Conservation (phyloP, 805 yeast genomes). For the Starmerella vaccinii region DNA sequence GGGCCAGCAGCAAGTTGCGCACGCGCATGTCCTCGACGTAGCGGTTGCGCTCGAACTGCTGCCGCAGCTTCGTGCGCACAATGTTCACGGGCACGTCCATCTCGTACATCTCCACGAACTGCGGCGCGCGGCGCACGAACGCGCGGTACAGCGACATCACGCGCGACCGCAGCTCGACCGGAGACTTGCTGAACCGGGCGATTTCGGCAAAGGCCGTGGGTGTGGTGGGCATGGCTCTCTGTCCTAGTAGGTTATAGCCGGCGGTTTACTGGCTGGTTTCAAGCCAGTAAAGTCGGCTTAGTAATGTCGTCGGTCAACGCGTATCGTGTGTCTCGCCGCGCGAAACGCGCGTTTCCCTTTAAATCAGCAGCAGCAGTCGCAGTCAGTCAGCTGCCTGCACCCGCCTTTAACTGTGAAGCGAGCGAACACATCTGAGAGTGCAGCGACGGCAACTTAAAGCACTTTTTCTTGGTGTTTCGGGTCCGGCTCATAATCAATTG, state of each 20-base stretch:
- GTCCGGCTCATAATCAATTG: too few species aligned
- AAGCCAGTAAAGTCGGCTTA: background rate
- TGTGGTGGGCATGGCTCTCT: conserved; percentile 42
- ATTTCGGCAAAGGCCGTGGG: conserved; percentile 81
- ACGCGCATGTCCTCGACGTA: conserved; percentile 57
- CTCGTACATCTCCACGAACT: conserved; percentile 37
- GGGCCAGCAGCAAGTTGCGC: conserved; percentile 58
- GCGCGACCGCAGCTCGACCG: conserved; percentile 51
- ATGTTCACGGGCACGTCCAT: conserved; percentile 56
- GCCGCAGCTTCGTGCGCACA: conserved; percentile 75
- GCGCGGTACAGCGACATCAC: conserved; percentile 64
- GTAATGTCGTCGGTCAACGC: background rate
- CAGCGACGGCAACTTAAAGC: too few species aligned
- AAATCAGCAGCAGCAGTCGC: too few species aligned
- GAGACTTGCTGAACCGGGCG: conserved; percentile 53
- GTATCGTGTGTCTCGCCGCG: too few species aligned
- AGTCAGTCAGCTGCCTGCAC: too few species aligned
- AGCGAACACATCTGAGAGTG: too few species aligned
- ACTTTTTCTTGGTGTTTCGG: too few species aligned
- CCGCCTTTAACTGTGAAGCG: too few species aligned
- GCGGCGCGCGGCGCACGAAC: conserved; percentile 41
- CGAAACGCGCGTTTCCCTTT: too few species aligned
- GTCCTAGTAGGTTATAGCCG: background rate
- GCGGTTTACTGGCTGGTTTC: background rate
- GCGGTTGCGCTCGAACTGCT: conserved; percentile 79